Evolutionary conservation across 805 yeast genomes (phyloP).

Genomic region (Myxozyma nipponensis): DNA sequence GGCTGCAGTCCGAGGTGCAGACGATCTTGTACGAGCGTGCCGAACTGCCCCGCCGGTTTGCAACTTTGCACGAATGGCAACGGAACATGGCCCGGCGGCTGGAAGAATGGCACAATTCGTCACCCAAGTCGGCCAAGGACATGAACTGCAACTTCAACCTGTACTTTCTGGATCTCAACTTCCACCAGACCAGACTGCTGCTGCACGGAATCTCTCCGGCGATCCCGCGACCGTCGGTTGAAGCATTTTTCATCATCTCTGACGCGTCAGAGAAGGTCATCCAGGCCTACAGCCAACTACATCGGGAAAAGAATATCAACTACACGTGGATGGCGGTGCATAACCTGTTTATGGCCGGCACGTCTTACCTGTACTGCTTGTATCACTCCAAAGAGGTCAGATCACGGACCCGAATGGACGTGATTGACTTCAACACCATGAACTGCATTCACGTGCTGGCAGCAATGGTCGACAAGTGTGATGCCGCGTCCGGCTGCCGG

Average conservation of each 20-base stretch:
- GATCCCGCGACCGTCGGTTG: slow-evolving; percentile 49
- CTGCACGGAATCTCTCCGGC: slow-evolving; percentile 77
- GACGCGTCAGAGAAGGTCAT: slow-evolving; percentile 67
- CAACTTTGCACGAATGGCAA: slow-evolving; percentile 60
- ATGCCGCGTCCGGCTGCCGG: slow-evolving; percentile 69
- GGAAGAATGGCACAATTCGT: slow-evolving; percentile 57
- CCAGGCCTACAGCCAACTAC: slow-evolving; percentile 55
- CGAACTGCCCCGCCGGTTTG: slow-evolving; percentile 63
- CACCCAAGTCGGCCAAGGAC: slow-evolving; percentile 53
- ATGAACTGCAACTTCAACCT: slow-evolving; percentile 74
- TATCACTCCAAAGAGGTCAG: slow-evolving; percentile 63
- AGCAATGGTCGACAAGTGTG: slow-evolving; percentile 65
- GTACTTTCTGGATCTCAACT: slow-evolving; percentile 69
- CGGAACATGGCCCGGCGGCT: slow-evolving; percentile 48
- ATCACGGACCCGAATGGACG: slow-evolving; percentile 44
- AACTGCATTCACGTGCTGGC: slow-evolving; percentile 50
- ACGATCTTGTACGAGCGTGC: slow-evolving; percentile 65
- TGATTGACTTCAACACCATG: slow-evolving; percentile 47
- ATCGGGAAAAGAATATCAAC: slow-evolving; percentile 57
- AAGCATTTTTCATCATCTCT: slow-evolving; percentile 54
- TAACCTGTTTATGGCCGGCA: slow-evolving; percentile 83
- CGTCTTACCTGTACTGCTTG: slow-evolving; percentile 72
- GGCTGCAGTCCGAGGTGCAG: slow-evolving; percentile 74
- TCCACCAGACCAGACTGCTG: slow-evolving; percentile 67
- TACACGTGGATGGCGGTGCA: slow-evolving; percentile 94